Base-by-base conservation (phyloP, 2,329 filamentous ascomycete species). In the Penicillium brevicompactum region DNA sequence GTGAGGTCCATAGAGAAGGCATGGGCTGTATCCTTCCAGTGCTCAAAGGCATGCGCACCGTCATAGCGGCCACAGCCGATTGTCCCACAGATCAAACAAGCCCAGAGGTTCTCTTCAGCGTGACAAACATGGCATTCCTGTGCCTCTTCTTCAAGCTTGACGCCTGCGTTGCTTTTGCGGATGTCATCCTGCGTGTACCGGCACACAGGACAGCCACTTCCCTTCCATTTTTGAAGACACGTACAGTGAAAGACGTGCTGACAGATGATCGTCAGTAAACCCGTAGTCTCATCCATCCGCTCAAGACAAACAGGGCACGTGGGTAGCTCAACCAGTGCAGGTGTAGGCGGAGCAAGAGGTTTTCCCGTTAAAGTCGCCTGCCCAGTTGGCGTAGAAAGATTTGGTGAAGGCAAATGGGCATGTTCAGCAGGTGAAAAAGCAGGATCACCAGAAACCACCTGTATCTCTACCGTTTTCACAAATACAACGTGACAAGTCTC, bases 211-310 rank as follows among this genome's bases (percentile, higher is more conserved):
- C 94, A 99, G 4, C 93, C 93, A 24, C 87, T 89, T 4, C 93
- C 92, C 69, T 90, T 91, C 94, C 94, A 99, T 70, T 94, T 97
- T 68, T 96, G 90, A 1, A 99, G 81, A 74, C 94, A 99, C 1
- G 88, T 92, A 70, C 94, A 97, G 72, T 99, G 94, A 70, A 99
- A 99, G 49, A 97, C 91, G 67, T 99, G 94, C 68, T 97, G 93
- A 70, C 94, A 99, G 30, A 95, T 87, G 40, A 97, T 97, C 1
- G 94, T 99, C 70, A 99, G 85, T 2, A 99, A 80, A 0, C 94
- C 94, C 0, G 92, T 95, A 0, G 92, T 97, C 71, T 97, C 93
- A 68, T 99, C 94, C 94, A 99, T 99, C 46, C 93, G 88, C 73
- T 99, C 94, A 5, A 99, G 82, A 63, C 94, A 99, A 9, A 99